Evolutionary conservation across 1,284 basidiomycete species (phyloP).

Genomic region (Trametes pubescens): DNA sequence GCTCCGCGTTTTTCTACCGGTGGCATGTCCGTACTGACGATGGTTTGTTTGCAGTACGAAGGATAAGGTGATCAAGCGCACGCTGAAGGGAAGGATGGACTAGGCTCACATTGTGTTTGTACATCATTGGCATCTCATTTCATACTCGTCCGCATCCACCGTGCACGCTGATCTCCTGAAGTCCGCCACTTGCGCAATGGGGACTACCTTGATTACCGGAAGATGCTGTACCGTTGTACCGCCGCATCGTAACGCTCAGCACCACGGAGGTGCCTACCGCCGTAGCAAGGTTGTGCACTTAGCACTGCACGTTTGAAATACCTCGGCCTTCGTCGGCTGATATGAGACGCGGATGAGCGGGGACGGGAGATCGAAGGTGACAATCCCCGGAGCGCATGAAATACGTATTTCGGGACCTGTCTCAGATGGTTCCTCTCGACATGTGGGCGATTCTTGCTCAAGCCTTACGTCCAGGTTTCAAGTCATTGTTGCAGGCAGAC

Average conservation of each 20-base stretch:
- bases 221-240: background rate
- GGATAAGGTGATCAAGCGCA: slow-evolving; percentile 86
- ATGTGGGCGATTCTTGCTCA: too few relatives aligned
- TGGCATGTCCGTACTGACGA: background rate
- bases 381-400: too few relatives aligned
- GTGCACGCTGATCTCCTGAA: background rate
- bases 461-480: too few relatives aligned
- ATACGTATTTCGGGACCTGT: too few relatives aligned
- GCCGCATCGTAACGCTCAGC: background rate
- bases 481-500: too few relatives aligned
- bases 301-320: too few relatives aligned
- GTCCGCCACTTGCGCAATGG: background rate
- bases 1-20: slow-evolving; percentile 2
- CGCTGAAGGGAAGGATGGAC: slow-evolving; percentile 92
- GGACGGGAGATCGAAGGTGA: too few relatives aligned
- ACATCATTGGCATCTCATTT: slow-evolving; percentile 23
- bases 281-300: too few relatives aligned
- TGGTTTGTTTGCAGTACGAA: slow-evolving; percentile 66
- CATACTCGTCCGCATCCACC: background rate
- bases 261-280: too few relatives aligned
- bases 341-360: too few relatives aligned
- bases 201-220: background rate
- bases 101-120: slow-evolving; percentile 50
- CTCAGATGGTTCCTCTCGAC: too few relatives aligned
- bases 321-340: too few relatives aligned